phyloP scores from a whole-genome alignment of 2,329 filamentous ascomycete genomes.

The Microcera coccophila region DNA sequence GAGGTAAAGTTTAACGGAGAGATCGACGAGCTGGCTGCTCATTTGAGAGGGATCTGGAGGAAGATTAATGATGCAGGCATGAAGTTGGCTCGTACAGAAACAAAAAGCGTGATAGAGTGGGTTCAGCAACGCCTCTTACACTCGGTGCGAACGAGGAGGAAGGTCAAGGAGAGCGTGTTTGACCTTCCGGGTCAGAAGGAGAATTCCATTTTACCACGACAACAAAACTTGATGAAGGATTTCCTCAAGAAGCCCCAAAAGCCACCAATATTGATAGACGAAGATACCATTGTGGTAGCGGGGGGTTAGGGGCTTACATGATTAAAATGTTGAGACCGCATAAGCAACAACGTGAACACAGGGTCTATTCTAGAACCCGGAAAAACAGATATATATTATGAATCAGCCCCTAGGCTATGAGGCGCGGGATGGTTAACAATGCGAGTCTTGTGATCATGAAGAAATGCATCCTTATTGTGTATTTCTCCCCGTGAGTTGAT shows the following conservation, averaged over 20 bases:
- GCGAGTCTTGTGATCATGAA: conserved; percentile 21
- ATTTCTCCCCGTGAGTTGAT: conserved; percentile 9
- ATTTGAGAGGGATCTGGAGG: conserved; percentile 54
- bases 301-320: not conserved
- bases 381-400: conserved; percentile 26
- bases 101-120: conserved; percentile 71
- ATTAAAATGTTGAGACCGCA: too few species aligned
- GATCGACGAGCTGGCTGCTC: conserved; percentile 62
- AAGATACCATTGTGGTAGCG: not conserved
- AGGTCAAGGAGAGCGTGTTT: conserved; percentile 51
- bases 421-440: conserved; percentile 26
- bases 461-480: conserved; percentile 17
- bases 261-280: not conserved
- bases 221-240: conserved; percentile 48
- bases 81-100: conserved; percentile 66
- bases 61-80: conserved; percentile 73
- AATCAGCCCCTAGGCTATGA: conserved; percentile 35
- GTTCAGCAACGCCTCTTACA: conserved; percentile 70
- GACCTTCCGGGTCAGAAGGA: conserved; percentile 35
- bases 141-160: conserved; percentile 62
- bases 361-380: conserved; percentile 21
- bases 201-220: conserved; percentile 39
- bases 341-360: conserved; percentile 26
- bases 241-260: conserved; percentile 36
- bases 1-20: conserved; percentile 61